phyloP scores from a whole-genome alignment of 495 filamentous ascomycete species.

The Neurospora intermedia region DNA sequence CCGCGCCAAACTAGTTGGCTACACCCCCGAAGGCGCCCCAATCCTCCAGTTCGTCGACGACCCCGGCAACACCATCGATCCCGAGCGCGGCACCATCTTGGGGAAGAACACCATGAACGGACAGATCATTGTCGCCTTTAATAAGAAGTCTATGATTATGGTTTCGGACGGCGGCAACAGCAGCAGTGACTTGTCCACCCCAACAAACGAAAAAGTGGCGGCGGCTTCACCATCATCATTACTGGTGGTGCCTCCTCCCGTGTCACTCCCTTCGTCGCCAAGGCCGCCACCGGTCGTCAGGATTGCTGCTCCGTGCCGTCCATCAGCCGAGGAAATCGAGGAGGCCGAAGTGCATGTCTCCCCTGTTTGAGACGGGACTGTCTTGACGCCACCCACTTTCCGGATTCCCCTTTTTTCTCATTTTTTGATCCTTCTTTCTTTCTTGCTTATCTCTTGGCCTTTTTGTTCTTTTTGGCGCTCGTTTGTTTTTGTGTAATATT shows the following conservation, averaged over 20 bases:
- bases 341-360: neutral
- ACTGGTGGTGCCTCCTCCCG: neutral
- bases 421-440: neutral
- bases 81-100: conserved; percentile 16
- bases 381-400: neutral
- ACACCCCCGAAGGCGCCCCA: conserved; percentile 24
- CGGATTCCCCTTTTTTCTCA: neutral
- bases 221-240: neutral
- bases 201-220: neutral
- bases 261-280: neutral
- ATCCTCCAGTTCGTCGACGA: conserved; percentile 20
- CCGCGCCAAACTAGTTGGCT: conserved; percentile 16
- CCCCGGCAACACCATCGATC: conserved; percentile 6
- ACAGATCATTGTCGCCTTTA: conserved; percentile 19
- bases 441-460: neutral
- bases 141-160: conserved; percentile 11
- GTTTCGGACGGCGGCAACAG: neutral
- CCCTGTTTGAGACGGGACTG: neutral
- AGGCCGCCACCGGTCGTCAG: conserved; percentile 8
- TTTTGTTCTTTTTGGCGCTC: neutral
- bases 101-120: conserved; percentile 7
- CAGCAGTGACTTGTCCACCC: neutral
- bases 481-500: neutral
- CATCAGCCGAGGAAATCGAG: neutral
- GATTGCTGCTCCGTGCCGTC: conserved; percentile 7